Base-by-base conservation (phyloP, 352 stramenopile genomes). In the Hyaloperonospora arabidopsidis region DNA sequence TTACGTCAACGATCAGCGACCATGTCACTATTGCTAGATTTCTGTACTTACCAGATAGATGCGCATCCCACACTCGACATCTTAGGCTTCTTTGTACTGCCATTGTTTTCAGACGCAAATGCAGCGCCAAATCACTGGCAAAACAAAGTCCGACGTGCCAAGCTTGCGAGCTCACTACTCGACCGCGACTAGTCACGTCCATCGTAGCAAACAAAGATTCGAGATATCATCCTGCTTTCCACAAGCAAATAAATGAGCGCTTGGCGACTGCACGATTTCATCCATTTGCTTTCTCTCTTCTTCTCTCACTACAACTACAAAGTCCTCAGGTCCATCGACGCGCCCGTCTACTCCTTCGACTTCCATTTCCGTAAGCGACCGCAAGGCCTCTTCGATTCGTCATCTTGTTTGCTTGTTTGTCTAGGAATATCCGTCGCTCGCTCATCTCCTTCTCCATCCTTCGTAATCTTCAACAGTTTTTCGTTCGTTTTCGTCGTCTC, bases 61-160 rank as follows among this genome's bases (percentile, higher is more conserved):
- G 25, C 25, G 25, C 25, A 32, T 32, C 25, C 25, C 25, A 8
- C 8, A 32, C 4, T 32, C 25, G 25, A 32, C 8, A 32, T 32
- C 25, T 32, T 32, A 32, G 25, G 25, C 25, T 10, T 32, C 4
- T 32, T 32, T 32, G 4, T 32, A 32, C 8, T 32, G 25, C 8
- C 4, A 32, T 4, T 32, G 8, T 4, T 32, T 10, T 8, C 4
- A 32, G 25, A 32, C 25, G 25, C 25, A 32, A 32, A 32, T 32
- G 25, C 25, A 32, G 25, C 25, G 25, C 4, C 25, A 32, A 4
- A 32, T 32, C 4, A 8, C 4, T 4, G 8, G 25, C 25, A 8
- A 4, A 32, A 32, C 25, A 77, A 79, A 68, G 74, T 72, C 72
- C 64, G 58, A 76, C 78, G 64, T 65, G 51, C 40, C 55, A 55